Conservation (phyloP, 148 eudicot species). For the Nepenthes mirabilis region DNA sequence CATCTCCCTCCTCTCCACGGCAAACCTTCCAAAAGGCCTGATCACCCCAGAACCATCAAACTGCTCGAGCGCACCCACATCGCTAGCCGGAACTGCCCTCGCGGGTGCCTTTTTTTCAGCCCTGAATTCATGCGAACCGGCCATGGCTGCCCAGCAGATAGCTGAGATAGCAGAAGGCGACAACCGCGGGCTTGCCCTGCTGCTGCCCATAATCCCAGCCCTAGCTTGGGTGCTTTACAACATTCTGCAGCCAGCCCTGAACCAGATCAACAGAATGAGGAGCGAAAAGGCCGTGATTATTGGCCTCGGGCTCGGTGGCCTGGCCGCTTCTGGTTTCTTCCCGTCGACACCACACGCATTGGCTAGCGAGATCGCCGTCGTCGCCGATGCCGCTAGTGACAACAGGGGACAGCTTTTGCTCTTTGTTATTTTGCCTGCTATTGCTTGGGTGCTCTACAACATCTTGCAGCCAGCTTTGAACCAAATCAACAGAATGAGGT, state of each 20-base stretch:
- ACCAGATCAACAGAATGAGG: constrained; percentile 4
- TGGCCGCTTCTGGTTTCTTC: constrained; percentile 26
- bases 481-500: constrained; percentile 87
- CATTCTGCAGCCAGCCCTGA: constrained; percentile 22
- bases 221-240: constrained; percentile 77
- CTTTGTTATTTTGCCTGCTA: constrained; percentile 72
- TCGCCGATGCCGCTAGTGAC: constrained; percentile 30
- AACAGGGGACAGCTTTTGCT: constrained; percentile 70
- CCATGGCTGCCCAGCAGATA: constrained; percentile 81
- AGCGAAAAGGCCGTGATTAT: constrained; percentile 17
- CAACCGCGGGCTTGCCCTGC: constrained; percentile 66
- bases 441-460: constrained; percentile 77
- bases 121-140: constrained; percentile 47
- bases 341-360: background rate
- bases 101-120: constrained; percentile 73
- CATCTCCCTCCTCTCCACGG: constrained; percentile 34
- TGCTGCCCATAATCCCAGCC: constrained; percentile 71
- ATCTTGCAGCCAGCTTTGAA: constrained; percentile 97
- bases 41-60: constrained; percentile 7
- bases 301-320: constrained; percentile 71
- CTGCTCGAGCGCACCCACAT: background rate
- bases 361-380: constrained; percentile 29
- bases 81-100: constrained; percentile 32
- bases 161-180: constrained; percentile 72
- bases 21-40: constrained; percentile 40